Conservation (phyloP, 2,329 filamentous ascomycete species). For the Phialocephala sp. region DNA sequence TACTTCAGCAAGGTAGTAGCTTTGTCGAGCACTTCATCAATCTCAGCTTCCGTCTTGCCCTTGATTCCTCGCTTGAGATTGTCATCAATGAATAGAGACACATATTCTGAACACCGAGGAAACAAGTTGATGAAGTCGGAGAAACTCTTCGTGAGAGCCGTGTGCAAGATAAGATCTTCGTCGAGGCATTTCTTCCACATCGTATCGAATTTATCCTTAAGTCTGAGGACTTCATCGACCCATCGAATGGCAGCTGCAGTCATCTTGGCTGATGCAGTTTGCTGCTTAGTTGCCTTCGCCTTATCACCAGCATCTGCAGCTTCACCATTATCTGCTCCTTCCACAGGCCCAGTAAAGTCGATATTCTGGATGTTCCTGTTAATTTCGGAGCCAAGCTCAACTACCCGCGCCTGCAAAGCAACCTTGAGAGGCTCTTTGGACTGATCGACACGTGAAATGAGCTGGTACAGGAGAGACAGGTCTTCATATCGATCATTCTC, state of each 20-base stretch:
- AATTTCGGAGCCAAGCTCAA: conserved; percentile 82
- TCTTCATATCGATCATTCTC: conserved; percentile 85
- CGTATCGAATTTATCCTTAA: conserved; percentile 90
- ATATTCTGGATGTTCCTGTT: conserved; percentile 69
- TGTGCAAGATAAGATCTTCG: conserved; percentile 78
- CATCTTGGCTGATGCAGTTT: conserved; percentile 72
- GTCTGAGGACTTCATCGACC: conserved; percentile 85
- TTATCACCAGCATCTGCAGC: conserved; percentile 56
- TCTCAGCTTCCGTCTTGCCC: conserved; percentile 87
- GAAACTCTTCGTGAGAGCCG: conserved; percentile 84
- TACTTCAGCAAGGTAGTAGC: conserved; percentile 88
- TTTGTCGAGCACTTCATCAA: conserved; percentile 85
- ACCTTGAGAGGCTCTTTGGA: conserved; percentile 73
- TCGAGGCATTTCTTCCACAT: conserved; percentile 77
- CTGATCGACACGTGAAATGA: conserved; percentile 78
- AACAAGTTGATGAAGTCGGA: conserved; percentile 95
- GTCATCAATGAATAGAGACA: conserved; percentile 96
- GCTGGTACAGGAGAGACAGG: conserved; percentile 78
- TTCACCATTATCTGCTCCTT: conserved; percentile 55
- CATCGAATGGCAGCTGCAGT: conserved; percentile 90
- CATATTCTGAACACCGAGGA: conserved; percentile 82
- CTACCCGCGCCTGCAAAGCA: conserved; percentile 75
- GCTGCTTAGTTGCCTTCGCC: conserved; percentile 53
- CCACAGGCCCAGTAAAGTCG: conserved; percentile 50
- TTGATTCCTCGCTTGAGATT: conserved; percentile 93